Percentiles rank a stretch among this genome's conserved stretches.
Conservation (phyloP, 306 rosid species). For the Prunus fruticosa region DNA sequence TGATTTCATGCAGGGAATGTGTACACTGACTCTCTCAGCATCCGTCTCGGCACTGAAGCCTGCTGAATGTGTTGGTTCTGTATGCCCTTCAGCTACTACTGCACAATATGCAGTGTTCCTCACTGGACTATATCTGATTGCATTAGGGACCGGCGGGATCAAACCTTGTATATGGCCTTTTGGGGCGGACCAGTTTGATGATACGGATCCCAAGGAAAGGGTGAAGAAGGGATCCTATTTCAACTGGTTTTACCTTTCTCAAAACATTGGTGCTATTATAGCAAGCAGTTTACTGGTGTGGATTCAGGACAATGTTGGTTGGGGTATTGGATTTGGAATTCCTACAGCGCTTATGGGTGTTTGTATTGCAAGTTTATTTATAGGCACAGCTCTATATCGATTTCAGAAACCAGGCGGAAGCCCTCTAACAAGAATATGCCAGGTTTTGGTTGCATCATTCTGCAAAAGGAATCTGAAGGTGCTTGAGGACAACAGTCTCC, state of each 20-base stretch:
- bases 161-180: conserved; percentile 41
- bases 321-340: conserved; percentile 38
- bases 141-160: conserved; percentile 39
- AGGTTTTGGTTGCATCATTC: conserved; percentile 31
- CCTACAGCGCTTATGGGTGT: conserved; percentile 25
- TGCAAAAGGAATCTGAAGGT: conserved; percentile 17
- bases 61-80: conserved; percentile 16
- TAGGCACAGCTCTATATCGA: conserved; percentile 33
- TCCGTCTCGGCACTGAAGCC: conserved; percentile 28
- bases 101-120: conserved; percentile 31
- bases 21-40: conserved; percentile 30
- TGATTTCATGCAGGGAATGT: conserved; percentile 25
- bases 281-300: conserved; percentile 32
- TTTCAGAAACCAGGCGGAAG: conserved; percentile 37
- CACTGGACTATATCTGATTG: conserved; percentile 30
- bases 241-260: conserved; percentile 40
- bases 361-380: conserved; percentile 26
- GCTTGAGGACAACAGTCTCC: conserved; percentile 17
- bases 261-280: conserved; percentile 26
- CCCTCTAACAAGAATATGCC: conserved; percentile 32
- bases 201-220: conserved; percentile 27
- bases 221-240: conserved; percentile 35
- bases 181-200: conserved; percentile 45
- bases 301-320: conserved; percentile 39
- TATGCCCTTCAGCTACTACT: conserved; percentile 24